Evolutionary conservation across 371 early-diverging fungal species (phyloP), one percentile per base, ranked within the genome.

Genomic region (Zancudomyces culisetae): DNA sequence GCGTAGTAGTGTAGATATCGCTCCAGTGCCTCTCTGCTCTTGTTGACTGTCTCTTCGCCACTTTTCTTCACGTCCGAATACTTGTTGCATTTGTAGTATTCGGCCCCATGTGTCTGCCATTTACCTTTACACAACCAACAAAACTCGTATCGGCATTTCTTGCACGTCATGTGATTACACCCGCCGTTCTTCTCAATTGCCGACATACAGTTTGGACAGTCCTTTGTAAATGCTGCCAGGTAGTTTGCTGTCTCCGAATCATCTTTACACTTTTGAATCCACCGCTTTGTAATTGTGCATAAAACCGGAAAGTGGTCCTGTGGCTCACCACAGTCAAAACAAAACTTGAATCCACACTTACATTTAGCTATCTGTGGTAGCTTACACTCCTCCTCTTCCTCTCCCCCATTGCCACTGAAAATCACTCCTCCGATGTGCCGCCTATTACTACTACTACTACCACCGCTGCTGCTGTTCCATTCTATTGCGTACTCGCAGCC

Each of bases 161-260:
- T 77, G 68, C 90, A 90, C 1, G 85, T 83, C 88, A 90, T 90
- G 57, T 90, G 90, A 64, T 90, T 90, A 67, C 90, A 90, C 6
- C 88, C 88, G 58, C 96, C 96, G 65, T 94, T 94, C 73, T 97
- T 97, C 62, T 97, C 98, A 53, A 97, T 96, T 0, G 89, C 90
- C 0, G 87, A 76, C 42, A 77, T 73, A 67, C 98, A 97, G 55
- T 87, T 85, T 21, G 85, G 74, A 62, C 98, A 97, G 66, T 94
- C 95, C 66, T 95, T 92, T 42, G 96, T 95, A 69, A 95, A 81
- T 26, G 90, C 90, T 23, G 83, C 80, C 52, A 95, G 86, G 95
- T 95, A 97, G 66, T 94, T 92, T 20, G 92, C 81, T 2, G 96
- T 97, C 60, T 95, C 96, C 18, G 92, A 90, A 61, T 97, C 98